A percentile compares a stretch with the other conserved stretches of the same genome.
Conservation (phyloP, 768 basidiomycete genomes). For the Cystobasidium onofrii region DNA sequence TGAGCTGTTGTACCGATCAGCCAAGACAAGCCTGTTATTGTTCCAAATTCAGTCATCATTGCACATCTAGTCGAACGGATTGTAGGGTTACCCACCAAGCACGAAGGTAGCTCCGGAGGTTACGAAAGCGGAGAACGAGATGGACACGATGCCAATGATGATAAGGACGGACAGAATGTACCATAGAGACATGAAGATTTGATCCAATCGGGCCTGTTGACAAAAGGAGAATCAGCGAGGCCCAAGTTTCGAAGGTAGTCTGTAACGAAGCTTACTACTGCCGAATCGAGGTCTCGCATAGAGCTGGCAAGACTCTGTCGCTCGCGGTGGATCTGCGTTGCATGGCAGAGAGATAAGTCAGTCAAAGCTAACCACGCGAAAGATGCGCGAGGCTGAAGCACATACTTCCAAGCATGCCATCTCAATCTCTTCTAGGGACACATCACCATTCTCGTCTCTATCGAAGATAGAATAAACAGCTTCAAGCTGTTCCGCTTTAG, state of each 20-base stretch:
- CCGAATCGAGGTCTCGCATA: conserved; percentile 82
- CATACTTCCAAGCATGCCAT: conserved; percentile 52
- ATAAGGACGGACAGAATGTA: conserved; percentile 63
- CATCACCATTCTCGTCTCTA: conserved; percentile 50
- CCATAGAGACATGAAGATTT: conserved; percentile 72
- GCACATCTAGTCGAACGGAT: background rate
- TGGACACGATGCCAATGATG: conserved; percentile 67
- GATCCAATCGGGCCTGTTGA: conserved; percentile 52
- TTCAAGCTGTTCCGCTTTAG: conserved; percentile 50
- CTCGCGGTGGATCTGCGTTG: conserved; percentile 63
- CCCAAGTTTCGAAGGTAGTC: conserved; percentile 10
- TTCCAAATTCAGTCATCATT: too few species aligned
- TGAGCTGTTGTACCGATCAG: conserved; percentile 59
- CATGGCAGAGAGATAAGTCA: too few species aligned
- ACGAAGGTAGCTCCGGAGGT: conserved; percentile 57
- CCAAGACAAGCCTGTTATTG: conserved; percentile 38
- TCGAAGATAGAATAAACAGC: conserved; percentile 47
- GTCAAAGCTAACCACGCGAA: too few species aligned
- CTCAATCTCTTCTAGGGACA: conserved; percentile 57
- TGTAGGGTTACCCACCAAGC: conserved; percentile 45
- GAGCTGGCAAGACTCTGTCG: conserved; percentile 72
- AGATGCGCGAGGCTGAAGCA: too few species aligned
- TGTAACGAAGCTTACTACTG: conserved; percentile 53
- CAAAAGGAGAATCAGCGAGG: background rate
- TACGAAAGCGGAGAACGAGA: conserved; percentile 36